These are phyloP conservation scores for Fusarium bactridioides DNA, from an alignment of 2,329 filamentous ascomycete genomes.

Conservation along the genomic window DNA sequence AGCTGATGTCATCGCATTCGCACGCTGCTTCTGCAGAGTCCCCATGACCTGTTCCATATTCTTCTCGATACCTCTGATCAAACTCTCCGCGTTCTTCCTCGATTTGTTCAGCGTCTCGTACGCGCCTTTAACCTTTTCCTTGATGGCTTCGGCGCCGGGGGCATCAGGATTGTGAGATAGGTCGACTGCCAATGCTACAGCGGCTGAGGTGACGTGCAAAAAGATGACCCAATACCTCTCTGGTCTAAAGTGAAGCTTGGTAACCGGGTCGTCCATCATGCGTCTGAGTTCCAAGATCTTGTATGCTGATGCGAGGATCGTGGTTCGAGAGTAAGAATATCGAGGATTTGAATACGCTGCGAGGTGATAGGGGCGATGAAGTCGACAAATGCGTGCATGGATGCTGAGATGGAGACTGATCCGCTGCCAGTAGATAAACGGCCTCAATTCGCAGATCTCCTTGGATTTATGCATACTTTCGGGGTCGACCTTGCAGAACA, in stretches of 20 bases:
- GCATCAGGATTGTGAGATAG: neutral
- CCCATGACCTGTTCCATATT: neutral
- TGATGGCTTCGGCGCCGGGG: neutral
- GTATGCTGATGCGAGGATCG: neutral
- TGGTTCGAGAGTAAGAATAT: neutral
- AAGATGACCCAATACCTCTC: neutral
- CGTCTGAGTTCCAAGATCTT: constrained; percentile 1
- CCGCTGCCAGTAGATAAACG: neutral
- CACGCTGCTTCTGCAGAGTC: neutral
- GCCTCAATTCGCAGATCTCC: neutral
- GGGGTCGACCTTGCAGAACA: neutral
- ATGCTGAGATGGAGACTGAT: neutral
- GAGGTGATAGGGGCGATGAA: constrained; percentile 3
- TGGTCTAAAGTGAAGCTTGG: neutral
- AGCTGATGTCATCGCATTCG: too few species aligned
- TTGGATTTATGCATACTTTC: neutral
- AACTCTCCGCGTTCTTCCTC: neutral
- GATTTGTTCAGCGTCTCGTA: neutral
- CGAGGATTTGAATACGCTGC: neutral
- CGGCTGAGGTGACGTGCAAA: constrained; percentile 1
- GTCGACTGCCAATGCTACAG: neutral
- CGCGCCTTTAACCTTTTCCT: neutral
- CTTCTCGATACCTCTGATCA: neutral
- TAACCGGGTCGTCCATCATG: neutral
- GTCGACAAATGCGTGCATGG: neutral